These are phyloP conservation scores for Umbelopsis sp. DNA, from an alignment of 371 early-diverging fungal species.

Conservation along the genomic window DNA sequence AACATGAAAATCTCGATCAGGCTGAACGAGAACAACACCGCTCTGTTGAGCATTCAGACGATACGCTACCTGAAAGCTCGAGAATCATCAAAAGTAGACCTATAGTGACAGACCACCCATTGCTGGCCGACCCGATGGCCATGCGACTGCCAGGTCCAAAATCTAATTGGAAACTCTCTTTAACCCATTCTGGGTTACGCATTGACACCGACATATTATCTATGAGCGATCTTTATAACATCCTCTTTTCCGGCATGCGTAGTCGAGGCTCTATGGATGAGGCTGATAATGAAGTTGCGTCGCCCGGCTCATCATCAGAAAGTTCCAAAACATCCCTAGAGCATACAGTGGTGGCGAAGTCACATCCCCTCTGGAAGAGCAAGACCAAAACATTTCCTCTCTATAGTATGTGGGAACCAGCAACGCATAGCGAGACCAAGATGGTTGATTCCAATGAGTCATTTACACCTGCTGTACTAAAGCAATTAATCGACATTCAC, in stretches of 20 bases:
- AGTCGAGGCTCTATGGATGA: constrained; percentile 5
- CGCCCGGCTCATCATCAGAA: constrained; percentile 32
- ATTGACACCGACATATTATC: constrained; percentile 51
- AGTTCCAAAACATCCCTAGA: constrained; percentile 21
- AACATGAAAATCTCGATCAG: constrained; percentile 12
- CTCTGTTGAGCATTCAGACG: no score
- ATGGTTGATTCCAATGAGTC: constrained; percentile 1
- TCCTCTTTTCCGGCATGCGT: constrained; percentile 41
- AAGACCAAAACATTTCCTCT: constrained; percentile 46
- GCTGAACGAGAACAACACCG: neutral
- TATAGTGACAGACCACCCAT: neutral
- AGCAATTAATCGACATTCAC: constrained; percentile 30
- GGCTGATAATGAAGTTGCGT: constrained; percentile 18
- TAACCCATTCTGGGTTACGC: constrained; percentile 42
- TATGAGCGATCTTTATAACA: constrained; percentile 43
- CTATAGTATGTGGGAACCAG: constrained; percentile 49
- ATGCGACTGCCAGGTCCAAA: constrained; percentile 14
- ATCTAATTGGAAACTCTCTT: constrained; percentile 45
- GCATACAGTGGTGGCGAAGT: constrained; percentile 34
- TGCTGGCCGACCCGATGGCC: neutral
- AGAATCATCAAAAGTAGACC: neutral
- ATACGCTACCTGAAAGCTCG: no score
- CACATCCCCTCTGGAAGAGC: constrained; percentile 41
- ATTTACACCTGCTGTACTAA: constrained; percentile 6
- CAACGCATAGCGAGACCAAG: constrained; percentile 1